Conservation (phyloP, 2,329 filamentous ascomycete genomes). For the Arachnopeziza araneosa region DNA sequence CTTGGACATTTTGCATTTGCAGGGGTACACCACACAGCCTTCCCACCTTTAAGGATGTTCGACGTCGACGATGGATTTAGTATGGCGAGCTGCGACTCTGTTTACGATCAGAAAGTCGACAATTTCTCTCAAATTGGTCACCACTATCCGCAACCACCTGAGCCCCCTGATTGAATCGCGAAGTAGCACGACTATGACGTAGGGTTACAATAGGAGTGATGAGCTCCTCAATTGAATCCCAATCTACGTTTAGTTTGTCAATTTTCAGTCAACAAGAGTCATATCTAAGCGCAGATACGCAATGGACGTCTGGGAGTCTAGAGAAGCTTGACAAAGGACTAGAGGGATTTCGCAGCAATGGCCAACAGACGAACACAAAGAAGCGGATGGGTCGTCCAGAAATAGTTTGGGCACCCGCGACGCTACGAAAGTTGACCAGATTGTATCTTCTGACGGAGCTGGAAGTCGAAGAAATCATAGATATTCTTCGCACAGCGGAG, state of each 20-base stretch:
- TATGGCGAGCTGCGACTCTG: neutral
- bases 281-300: neutral
- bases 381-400: constrained; percentile 1
- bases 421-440: constrained; percentile 1
- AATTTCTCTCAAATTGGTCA: neutral
- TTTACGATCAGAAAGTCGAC: neutral
- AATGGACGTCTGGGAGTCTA: constrained; percentile 1
- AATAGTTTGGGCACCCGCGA: neutral
- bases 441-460: constrained; percentile 5
- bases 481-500: neutral
- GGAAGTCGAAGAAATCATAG: constrained; percentile 3
- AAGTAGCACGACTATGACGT: neutral
- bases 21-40: neutral
- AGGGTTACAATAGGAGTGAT: neutral
- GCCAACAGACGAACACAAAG: neutral
- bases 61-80: neutral
- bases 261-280: constrained; percentile 3
- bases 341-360: neutral
- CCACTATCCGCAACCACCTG: neutral
- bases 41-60: neutral
- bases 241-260: neutral
- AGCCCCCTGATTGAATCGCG: neutral
- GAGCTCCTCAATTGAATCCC: constrained; percentile 1
- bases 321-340: neutral
- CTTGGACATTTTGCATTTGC: neutral